Percentiles rank a stretch among this genome's conserved stretches.
Evolutionary conservation across 306 rosid genomes (phyloP).

Genomic region (Dalbergia cultrata): DNA sequence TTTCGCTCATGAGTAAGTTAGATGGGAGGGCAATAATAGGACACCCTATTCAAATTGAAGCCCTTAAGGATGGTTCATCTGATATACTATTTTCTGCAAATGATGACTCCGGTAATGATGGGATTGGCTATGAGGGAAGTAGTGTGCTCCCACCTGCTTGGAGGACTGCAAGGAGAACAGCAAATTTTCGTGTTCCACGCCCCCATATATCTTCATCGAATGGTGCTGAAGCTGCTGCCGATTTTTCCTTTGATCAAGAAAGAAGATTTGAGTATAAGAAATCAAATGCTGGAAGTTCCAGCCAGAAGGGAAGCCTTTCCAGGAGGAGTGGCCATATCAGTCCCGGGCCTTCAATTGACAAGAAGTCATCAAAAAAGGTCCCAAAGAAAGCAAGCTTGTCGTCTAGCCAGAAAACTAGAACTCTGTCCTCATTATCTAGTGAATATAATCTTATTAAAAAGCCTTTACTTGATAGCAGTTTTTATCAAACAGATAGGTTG

Average conservation of each 20-base stretch:
- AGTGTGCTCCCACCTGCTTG: constrained; percentile 87
- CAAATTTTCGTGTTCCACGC: constrained; percentile 89
- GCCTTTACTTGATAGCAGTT: constrained; percentile 60
- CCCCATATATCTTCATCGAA: constrained; percentile 69
- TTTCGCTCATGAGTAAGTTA: constrained; percentile 88
- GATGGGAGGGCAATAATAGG: constrained; percentile 93
- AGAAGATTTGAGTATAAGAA: constrained; percentile 60
- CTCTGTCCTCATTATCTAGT: constrained; percentile 81
- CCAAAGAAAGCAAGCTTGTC: constrained; percentile 76
- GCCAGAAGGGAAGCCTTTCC: constrained; percentile 61
- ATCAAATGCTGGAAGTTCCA: constrained; percentile 61
- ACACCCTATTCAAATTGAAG: constrained; percentile 87
- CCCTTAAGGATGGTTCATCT: constrained; percentile 81
- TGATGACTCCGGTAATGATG: constrained; percentile 67
- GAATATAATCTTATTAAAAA: constrained; percentile 67
- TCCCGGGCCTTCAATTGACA: constrained; percentile 58
- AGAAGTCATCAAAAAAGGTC: constrained; percentile 64
- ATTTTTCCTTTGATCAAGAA: constrained; percentile 68
- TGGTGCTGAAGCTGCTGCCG: constrained; percentile 64
- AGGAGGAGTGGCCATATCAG: constrained; percentile 56
- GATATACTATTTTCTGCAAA: constrained; percentile 65
- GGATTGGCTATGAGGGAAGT: constrained; percentile 67
- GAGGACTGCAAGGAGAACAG: constrained; percentile 99
- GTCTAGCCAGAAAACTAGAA: constrained; percentile 94
- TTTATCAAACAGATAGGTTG: constrained; percentile 68